A percentile compares a stretch with the other conserved stretches of the same genome.
Evolutionary conservation across 1,284 basidiomycete species (phyloP).

Genomic region (Ganoderma lucidum): DNA sequence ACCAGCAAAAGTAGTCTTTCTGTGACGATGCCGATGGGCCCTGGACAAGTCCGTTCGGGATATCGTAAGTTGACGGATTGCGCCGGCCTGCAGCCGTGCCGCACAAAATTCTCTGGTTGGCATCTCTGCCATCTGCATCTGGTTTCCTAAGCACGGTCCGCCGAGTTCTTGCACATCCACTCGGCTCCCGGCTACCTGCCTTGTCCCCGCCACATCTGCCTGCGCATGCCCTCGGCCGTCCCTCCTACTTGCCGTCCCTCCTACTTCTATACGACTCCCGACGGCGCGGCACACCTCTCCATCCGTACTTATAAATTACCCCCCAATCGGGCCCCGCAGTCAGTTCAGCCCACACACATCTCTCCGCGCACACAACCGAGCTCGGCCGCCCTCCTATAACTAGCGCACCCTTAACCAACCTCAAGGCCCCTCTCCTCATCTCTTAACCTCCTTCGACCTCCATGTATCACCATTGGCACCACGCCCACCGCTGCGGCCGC

Average conservation of each 20-base stretch:
- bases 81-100: slow-evolving; percentile 1
- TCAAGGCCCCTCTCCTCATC: neutral
- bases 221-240: slow-evolving; percentile 7
- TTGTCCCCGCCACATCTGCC: neutral
- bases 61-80: slow-evolving; percentile 13
- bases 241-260: neutral
- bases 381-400: neutral
- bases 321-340: neutral
- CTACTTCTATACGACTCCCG: neutral
- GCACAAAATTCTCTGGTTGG: neutral
- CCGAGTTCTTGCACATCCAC: neutral
- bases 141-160: neutral
- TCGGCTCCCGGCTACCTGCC: slow-evolving; percentile 4
- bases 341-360: slow-evolving; percentile 10
- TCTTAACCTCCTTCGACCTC: neutral
- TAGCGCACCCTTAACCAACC: neutral
- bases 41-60: neutral
- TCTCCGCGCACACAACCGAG: neutral
- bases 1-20: no score
- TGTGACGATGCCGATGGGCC: no score
- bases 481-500: slow-evolving; percentile 46
- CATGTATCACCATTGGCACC: slow-evolving; percentile 46
- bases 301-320: neutral
- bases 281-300: slow-evolving; percentile 2
- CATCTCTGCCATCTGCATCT: neutral